phyloP scores from a whole-genome alignment of 768 basidiomycete genomes.

The Lactarius indigo region DNA sequence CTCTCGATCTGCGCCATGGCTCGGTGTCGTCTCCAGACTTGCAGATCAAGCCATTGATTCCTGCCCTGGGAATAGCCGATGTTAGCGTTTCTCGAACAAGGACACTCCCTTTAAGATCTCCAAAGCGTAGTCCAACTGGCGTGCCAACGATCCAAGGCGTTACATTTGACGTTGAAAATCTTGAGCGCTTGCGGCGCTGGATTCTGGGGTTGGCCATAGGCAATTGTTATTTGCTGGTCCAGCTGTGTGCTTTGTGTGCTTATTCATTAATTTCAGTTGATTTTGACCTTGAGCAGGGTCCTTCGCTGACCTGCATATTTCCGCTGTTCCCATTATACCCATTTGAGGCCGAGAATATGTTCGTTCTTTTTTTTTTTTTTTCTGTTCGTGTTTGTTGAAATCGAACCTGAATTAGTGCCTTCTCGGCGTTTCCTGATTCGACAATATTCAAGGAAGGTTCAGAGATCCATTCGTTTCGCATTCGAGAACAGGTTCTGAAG shows the following conservation, averaged over 20 bases:
- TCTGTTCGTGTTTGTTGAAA: constrained; percentile 12
- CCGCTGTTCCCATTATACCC: constrained; percentile 63
- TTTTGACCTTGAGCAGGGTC: constrained; percentile 87
- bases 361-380: constrained; percentile 29
- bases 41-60: constrained; percentile 21
- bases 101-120: constrained; percentile 38
- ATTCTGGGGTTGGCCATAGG: constrained; percentile 64
- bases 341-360: constrained; percentile 83
- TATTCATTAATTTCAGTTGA: constrained; percentile 49
- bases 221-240: constrained; percentile 30
- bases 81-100: constrained; percentile 23
- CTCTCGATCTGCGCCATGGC: constrained; percentile 15
- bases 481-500: constrained; percentile 43
- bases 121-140: constrained; percentile 18
- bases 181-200: constrained; percentile 59
- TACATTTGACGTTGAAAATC: constrained; percentile 44
- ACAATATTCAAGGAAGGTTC: constrained; percentile 80
- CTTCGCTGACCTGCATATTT: constrained; percentile 67
- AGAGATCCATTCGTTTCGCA: constrained; percentile 82
- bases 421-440: constrained; percentile 91
- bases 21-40: constrained; percentile 28
- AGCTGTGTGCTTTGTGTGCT: neutral
- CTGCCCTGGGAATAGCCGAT: neutral
- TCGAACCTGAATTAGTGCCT: constrained; percentile 55
- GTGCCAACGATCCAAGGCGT: constrained; percentile 35